phyloP scores from a whole-genome alignment of 305 asterid genomes.

The Caryopteris hybrid region DNA sequence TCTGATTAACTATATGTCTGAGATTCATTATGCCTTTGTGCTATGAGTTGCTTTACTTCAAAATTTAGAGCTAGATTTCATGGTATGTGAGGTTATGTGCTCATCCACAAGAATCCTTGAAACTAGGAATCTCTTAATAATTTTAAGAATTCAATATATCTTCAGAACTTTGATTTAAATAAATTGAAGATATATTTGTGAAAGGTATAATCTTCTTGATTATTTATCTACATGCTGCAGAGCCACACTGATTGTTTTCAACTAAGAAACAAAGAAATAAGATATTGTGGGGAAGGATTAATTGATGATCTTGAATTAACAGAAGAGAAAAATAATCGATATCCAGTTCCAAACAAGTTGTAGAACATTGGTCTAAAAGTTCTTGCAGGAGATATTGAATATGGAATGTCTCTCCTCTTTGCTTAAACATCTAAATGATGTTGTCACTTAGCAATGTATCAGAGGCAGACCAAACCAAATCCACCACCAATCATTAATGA shows the following conservation, averaged over 20 bases:
- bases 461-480: not conserved
- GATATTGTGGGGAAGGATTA: not conserved
- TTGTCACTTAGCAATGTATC: not conserved
- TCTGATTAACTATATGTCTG: not conserved
- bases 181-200: not conserved
- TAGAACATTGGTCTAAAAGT: not conserved
- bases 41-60: not conserved
- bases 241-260: no score
- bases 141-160: not conserved
- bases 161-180: not conserved
- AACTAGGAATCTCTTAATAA: not conserved
- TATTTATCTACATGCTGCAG: no score
- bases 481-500: not conserved
- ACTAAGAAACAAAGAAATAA: not conserved
- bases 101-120: not conserved
- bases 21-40: not conserved
- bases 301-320: not conserved
- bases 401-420: not conserved
- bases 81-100: not conserved
- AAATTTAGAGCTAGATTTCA: not conserved
- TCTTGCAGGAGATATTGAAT: not conserved
- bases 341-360: not conserved
- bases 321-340: not conserved
- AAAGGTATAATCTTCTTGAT: no score
- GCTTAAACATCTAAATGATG: not conserved